A percentile compares a stretch with the other conserved stretches of the same genome.
phyloP scores from a whole-genome alignment of 805 yeast genomes.

The Starmerella bombicola region DNA sequence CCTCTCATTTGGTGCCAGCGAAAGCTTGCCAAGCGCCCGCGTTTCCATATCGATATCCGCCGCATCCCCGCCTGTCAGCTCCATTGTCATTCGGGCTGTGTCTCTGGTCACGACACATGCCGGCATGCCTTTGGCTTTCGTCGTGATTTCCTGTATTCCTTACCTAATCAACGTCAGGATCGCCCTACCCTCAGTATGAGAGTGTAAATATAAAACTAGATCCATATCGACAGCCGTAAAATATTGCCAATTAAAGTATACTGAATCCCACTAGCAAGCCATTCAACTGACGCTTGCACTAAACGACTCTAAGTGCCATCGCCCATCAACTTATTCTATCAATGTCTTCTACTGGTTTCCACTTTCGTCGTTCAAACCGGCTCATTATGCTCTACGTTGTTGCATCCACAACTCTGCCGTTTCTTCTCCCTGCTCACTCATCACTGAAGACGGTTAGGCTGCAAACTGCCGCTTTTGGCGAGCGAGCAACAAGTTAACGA shows the following conservation, averaged over 20 bases:
- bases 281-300: background rate
- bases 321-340: too few species aligned
- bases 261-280: too few species aligned
- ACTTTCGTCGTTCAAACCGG: slow-evolving; percentile 6
- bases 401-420: slow-evolving; percentile 24
- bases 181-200: background rate
- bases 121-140: background rate
- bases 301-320: too few species aligned
- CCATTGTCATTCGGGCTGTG: background rate
- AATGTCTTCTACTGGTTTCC: background rate
- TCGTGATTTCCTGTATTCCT: slow-evolving; percentile 4
- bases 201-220: background rate
- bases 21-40: slow-evolving; percentile 16
- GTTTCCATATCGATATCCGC: slow-evolving; percentile 2
- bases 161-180: slow-evolving; percentile 6
- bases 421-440: slow-evolving; percentile 25
- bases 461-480: background rate
- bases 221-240: too few species aligned
- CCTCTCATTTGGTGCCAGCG: slow-evolving; percentile 5
- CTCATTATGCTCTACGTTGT: slow-evolving; percentile 23
- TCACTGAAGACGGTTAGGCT: slow-evolving; percentile 16
- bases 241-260: too few species aligned
- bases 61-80: background rate
- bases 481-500: background rate
- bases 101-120: background rate